Evolutionary conservation across 345 rosid species (phyloP).

Genomic region (Crucihimalaya himalaica): DNA sequence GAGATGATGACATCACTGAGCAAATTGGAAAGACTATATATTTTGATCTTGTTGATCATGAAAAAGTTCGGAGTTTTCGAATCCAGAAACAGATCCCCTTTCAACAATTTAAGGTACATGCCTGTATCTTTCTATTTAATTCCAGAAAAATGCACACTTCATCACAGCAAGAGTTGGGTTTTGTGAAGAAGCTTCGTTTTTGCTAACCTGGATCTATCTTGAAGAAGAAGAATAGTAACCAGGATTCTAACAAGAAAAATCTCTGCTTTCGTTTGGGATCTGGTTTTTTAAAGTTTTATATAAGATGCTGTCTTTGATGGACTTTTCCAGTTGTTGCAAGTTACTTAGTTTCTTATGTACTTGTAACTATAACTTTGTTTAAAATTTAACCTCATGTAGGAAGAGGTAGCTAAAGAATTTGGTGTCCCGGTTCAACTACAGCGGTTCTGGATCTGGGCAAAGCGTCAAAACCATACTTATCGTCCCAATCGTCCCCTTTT

Average conservation of each 20-base stretch:
- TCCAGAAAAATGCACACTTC: not conserved
- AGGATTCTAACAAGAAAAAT: conserved; percentile 13
- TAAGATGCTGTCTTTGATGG: not conserved
- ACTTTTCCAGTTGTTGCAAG: not conserved
- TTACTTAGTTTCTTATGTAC: conserved; percentile 6
- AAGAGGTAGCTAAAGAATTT: conserved; percentile 93
- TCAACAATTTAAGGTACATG: conserved; percentile 69
- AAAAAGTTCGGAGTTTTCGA: conserved; percentile 89
- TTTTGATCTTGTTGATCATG: conserved; percentile 98
- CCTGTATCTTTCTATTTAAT: not conserved
- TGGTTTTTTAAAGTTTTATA: not conserved
- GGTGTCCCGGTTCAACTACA: conserved; percentile 86
- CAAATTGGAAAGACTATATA: conserved; percentile 93
- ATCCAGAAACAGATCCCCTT: conserved; percentile 84
- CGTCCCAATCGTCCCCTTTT: conserved; percentile 90
- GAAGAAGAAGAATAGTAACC: not conserved
- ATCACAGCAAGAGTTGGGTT: not conserved
- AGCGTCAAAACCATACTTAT: conserved; percentile 94
- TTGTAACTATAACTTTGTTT: conserved; percentile 5
- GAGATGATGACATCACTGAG: conserved; percentile 79
- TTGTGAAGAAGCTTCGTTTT: not conserved
- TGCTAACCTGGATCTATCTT: not conserved
- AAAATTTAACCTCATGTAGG: conserved; percentile 50
- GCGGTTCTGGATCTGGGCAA: conserved; percentile 98
- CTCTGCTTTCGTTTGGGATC: not conserved